Percentiles rank a stretch among this genome's conserved stretches.
Evolutionary conservation across 2,329 filamentous ascomycete genomes (phyloP).

Genomic region (Leptographium wingfieldii): DNA sequence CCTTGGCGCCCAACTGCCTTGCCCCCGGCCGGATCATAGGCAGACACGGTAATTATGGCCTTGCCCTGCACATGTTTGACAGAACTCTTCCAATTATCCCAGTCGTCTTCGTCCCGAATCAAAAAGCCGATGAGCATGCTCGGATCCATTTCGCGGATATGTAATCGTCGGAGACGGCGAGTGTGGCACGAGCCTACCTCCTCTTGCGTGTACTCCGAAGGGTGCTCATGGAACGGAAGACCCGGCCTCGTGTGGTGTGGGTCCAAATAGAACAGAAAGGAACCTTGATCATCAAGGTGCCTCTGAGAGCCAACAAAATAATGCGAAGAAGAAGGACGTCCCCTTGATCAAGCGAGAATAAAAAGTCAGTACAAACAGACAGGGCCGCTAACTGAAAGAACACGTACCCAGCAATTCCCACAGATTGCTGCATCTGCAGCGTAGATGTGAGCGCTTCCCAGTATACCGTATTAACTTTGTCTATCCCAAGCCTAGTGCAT

Average conservation of each 20-base stretch:
- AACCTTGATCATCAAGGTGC: constrained; percentile 33
- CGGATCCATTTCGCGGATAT: constrained; percentile 88
- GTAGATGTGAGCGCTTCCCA: constrained; percentile 83
- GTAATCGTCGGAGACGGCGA: constrained; percentile 65
- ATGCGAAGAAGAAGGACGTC: constrained; percentile 76
- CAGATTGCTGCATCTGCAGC: constrained; percentile 80
- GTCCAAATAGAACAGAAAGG: constrained; percentile 85
- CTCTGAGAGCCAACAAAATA: constrained; percentile 44
- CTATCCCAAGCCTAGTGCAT: constrained; percentile 79
- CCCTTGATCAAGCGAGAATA: constrained; percentile 35
- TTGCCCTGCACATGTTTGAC: constrained; percentile 69
- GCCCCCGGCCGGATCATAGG: constrained; percentile 49
- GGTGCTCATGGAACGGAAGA: constrained; percentile 49
- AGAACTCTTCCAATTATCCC: constrained; percentile 67
- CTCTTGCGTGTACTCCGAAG: constrained; percentile 49
- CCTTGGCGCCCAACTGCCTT: constrained; percentile 47
- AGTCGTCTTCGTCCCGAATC: constrained; percentile 71
- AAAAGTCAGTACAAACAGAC: not conserved
- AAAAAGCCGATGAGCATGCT: constrained; percentile 96
- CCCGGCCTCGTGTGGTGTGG: constrained; percentile 75
- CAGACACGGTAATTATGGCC: constrained; percentile 72
- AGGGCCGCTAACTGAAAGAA: not conserved
- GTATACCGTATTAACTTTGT: constrained; percentile 88
- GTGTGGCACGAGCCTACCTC: constrained; percentile 83
- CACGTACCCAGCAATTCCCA: constrained; percentile 82